Percentiles rank a stretch among this genome's conserved stretches.
These are phyloP conservation scores for Coemansia sp. DNA, from an alignment of 192 early-diverging fungal genomes.

Conservation along the genomic window DNA sequence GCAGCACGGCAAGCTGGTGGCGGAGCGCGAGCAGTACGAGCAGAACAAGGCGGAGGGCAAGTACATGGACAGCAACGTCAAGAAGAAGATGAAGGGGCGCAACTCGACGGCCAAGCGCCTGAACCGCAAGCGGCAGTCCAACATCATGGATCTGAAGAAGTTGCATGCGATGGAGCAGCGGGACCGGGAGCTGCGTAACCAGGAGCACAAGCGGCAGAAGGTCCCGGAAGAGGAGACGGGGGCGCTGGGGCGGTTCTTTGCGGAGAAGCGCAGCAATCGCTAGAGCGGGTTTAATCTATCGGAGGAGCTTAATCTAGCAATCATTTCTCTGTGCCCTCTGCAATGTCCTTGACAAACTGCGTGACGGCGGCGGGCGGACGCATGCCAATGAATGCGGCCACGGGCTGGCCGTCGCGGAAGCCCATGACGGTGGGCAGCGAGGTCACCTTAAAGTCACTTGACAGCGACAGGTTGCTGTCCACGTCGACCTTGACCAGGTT, in stretches of 20 bases:
- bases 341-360: constrained; percentile 54
- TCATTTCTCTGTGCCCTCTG: background rate
- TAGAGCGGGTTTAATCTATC: background rate
- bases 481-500: constrained; percentile 73
- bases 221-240: constrained; percentile 32
- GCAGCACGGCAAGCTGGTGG: constrained; percentile 6
- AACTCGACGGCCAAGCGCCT: constrained; percentile 69
- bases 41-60: constrained; percentile 18
- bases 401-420: constrained; percentile 58
- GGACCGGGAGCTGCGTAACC: constrained; percentile 18
- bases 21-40: constrained; percentile 8
- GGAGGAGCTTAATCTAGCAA: too few relatives aligned
- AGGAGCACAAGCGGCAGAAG: constrained; percentile 10
- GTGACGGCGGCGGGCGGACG: constrained; percentile 36
- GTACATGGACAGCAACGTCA: constrained; percentile 30
- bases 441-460: constrained; percentile 60
- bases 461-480: constrained; percentile 58
- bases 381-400: constrained; percentile 65
- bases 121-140: constrained; percentile 70
- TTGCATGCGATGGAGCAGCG: constrained; percentile 29
- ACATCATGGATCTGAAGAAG: constrained; percentile 69
- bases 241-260: constrained; percentile 31
- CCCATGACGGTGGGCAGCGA: constrained; percentile 71
- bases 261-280: constrained; percentile 17
- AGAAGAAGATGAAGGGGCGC: constrained; percentile 42